These are phyloP conservation scores for Ascochyta clinopodiicola DNA, from an alignment of 2,329 filamentous ascomycete genomes.

Conservation along the genomic window DNA sequence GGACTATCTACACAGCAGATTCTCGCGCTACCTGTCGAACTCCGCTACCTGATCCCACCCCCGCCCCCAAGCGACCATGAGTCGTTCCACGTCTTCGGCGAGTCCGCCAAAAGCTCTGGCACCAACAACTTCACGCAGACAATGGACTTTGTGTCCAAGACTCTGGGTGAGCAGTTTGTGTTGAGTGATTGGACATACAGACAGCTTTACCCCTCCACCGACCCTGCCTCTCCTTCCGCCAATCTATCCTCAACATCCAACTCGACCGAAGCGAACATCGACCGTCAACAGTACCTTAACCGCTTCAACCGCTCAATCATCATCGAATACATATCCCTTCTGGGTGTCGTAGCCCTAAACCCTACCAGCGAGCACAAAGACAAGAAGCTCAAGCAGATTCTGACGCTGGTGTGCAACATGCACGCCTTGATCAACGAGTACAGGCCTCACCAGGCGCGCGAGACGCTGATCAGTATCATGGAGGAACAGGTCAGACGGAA, in stretches of 20 bases:
- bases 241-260: slow-evolving; percentile 56
- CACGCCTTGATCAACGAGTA: slow-evolving; percentile 95
- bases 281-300: slow-evolving; percentile 69
- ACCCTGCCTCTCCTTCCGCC: slow-evolving; percentile 15
- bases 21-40: slow-evolving; percentile 69
- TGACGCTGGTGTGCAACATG: slow-evolving; percentile 86
- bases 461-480: slow-evolving; percentile 86
- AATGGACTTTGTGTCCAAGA: slow-evolving; percentile 39
- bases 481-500: slow-evolving; percentile 79
- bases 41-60: slow-evolving; percentile 82
- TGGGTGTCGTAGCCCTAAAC: slow-evolving; percentile 72
- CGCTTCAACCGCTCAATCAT: slow-evolving; percentile 83
- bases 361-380: slow-evolving; percentile 69
- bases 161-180: slow-evolving; percentile 50
- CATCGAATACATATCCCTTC: slow-evolving; percentile 85
- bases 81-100: slow-evolving; percentile 75
- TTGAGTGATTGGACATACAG: slow-evolving; percentile 74
- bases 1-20: slow-evolving; percentile 35
- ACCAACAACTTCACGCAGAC: slow-evolving; percentile 34
- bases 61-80: slow-evolving; percentile 72
- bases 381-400: slow-evolving; percentile 77
- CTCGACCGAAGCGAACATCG: slow-evolving; percentile 50
- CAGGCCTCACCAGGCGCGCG: slow-evolving; percentile 87
- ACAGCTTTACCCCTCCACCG: slow-evolving; percentile 66
- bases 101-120: slow-evolving; percentile 57